These are phyloP conservation scores for Spiromastix sp. DNA, from an alignment of 2,329 filamentous ascomycete species.

Conservation along the genomic window DNA sequence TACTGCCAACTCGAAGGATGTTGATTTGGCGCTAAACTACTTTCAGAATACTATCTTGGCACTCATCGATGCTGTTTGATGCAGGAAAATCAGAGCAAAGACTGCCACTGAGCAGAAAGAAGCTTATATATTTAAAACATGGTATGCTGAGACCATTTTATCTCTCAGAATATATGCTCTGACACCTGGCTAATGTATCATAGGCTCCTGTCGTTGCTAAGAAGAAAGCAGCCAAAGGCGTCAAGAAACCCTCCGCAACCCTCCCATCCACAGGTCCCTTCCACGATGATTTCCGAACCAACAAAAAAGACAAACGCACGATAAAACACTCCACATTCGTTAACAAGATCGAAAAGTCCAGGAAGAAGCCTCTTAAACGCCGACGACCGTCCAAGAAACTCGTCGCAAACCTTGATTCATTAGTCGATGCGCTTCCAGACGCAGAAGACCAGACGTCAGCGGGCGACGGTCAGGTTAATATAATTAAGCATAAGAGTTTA, in stretches of 20 bases:
- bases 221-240: slow-evolving; percentile 12
- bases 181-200: too few relatives aligned
- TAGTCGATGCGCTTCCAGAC: slow-evolving; percentile 72
- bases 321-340: slow-evolving; percentile 76
- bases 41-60: too few relatives aligned
- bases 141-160: too few relatives aligned
- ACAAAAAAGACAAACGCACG: slow-evolving; percentile 72
- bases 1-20: too few relatives aligned
- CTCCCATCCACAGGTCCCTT: slow-evolving; percentile 11
- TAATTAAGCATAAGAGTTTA: slow-evolving; percentile 66
- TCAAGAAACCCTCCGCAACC: slow-evolving; percentile 3
- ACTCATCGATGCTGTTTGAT: too few relatives aligned
- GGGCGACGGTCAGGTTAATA: slow-evolving; percentile 46
- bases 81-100: too few relatives aligned
- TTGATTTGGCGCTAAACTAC: too few relatives aligned
- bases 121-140: too few relatives aligned
- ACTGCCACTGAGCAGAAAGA: too few relatives aligned
- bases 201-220: slow-evolving; percentile 20
- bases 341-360: slow-evolving; percentile 59
- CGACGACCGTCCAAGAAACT: slow-evolving; percentile 68
- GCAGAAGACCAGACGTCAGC: slow-evolving; percentile 34
- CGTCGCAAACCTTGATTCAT: slow-evolving; percentile 59
- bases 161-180: too few relatives aligned
- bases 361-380: slow-evolving; percentile 48
- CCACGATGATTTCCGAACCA: slow-evolving; percentile 48